Conservation (phyloP, 2,329 filamentous ascomycete genomes). For the Reticulascus tulasneorum region DNA sequence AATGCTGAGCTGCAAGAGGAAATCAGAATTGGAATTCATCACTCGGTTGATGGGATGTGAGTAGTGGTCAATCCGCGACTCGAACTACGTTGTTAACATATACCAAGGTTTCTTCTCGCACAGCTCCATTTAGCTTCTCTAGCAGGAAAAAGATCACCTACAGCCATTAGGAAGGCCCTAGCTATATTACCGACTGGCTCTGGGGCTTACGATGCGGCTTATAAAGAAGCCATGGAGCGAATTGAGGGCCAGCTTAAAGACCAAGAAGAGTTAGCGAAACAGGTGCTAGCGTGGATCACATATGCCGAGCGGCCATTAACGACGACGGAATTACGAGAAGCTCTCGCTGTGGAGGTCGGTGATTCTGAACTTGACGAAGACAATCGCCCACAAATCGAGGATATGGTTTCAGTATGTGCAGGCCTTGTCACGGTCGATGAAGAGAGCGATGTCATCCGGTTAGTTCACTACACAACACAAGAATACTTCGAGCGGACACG, state of each 20-base stretch:
- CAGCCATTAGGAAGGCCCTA: slow-evolving; percentile 27
- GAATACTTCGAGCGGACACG: slow-evolving; percentile 30
- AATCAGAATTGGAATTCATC: slow-evolving; percentile 4
- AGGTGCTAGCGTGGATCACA: slow-evolving; percentile 36
- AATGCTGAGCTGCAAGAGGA: slow-evolving; percentile 2
- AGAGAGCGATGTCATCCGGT: slow-evolving; percentile 27
- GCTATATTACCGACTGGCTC: slow-evolving; percentile 23
- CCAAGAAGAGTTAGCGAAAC: slow-evolving; percentile 29
- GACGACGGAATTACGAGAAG: slow-evolving; percentile 34
- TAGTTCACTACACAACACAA: slow-evolving; percentile 37
- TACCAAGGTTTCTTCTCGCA: slow-evolving; percentile 13
- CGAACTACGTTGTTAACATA: neutral
- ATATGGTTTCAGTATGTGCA: slow-evolving; percentile 27
- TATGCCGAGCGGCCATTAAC: slow-evolving; percentile 29
- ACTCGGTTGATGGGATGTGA: slow-evolving; percentile 16
- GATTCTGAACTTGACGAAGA: slow-evolving; percentile 26
- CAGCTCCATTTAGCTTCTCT: slow-evolving; percentile 9
- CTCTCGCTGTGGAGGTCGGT: slow-evolving; percentile 31
- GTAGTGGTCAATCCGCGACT: neutral
- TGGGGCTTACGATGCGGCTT: slow-evolving; percentile 31
- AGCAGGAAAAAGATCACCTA: slow-evolving; percentile 16
- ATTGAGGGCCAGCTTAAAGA: slow-evolving; percentile 33
- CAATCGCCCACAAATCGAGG: slow-evolving; percentile 24
- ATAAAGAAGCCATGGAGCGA: slow-evolving; percentile 35
- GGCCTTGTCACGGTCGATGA: slow-evolving; percentile 32